A percentile compares a stretch with the other conserved stretches of the same genome.
phyloP scores from a whole-genome alignment of 176 grass and related monocot genomes.

The Puya raimondii region DNA sequence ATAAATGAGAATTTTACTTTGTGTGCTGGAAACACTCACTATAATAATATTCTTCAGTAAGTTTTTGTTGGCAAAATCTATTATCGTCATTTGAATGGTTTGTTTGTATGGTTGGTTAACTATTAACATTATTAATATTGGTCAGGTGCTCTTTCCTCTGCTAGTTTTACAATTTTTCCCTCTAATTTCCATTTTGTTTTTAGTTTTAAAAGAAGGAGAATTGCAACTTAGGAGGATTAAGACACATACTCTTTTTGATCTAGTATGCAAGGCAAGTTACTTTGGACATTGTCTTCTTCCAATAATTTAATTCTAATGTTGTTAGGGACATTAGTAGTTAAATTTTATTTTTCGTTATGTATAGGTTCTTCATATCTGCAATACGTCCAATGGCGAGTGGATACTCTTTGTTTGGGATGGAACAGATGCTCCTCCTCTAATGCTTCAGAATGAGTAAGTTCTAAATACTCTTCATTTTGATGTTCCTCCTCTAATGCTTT shows the following conservation, averaged over 20 bases:
- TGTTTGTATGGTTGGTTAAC: no score
- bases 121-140: no score
- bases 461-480: constrained; percentile 8
- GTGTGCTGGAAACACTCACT: no score
- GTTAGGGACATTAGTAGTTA: background rate
- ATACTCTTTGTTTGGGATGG: constrained; percentile 92
- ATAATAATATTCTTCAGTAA: no score
- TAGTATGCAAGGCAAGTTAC: constrained; percentile 62
- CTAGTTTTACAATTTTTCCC: constrained; percentile 14
- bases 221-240: constrained; percentile 45
- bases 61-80: no score
- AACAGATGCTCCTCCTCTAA: constrained; percentile 54
- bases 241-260: constrained; percentile 49
- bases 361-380: constrained; percentile 74
- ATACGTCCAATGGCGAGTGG: constrained; percentile 35
- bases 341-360: constrained; percentile 20
- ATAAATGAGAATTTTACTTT: no score
- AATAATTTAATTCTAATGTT: no score
- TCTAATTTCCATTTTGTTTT: constrained; percentile 9
- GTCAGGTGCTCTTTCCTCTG: background rate
- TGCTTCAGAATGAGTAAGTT: constrained; percentile 27
- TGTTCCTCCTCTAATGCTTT: constrained; percentile 28
- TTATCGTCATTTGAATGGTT: no score
- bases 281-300: background rate
- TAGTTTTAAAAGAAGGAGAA: constrained; percentile 47